Evolutionary conservation across 2,329 filamentous ascomycete genomes (phyloP).

Genomic region (Bimuria novae-zelandiae): DNA sequence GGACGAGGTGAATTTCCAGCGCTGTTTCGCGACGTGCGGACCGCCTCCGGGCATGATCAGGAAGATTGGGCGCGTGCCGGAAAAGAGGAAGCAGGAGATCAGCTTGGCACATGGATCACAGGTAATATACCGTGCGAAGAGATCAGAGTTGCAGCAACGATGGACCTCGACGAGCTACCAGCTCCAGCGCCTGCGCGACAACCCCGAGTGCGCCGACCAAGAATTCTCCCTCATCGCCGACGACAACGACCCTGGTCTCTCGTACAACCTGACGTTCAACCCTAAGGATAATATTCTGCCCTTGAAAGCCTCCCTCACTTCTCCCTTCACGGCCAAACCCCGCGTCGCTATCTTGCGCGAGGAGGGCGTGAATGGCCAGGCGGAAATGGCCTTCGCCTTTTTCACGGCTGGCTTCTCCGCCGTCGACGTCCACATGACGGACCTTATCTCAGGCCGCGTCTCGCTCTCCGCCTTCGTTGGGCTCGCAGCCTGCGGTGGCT

Average conservation of each 20-base stretch:
- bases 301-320: constrained; percentile 64
- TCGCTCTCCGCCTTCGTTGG: constrained; percentile 84
- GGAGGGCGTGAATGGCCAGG: constrained; percentile 92
- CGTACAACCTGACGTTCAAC: constrained; percentile 80
- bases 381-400: constrained; percentile 99
- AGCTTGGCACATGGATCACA: constrained; percentile 73
- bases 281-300: constrained; percentile 78
- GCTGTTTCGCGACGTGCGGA: constrained; percentile 89
- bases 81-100: constrained; percentile 72
- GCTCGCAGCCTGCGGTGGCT: constrained; percentile 92
- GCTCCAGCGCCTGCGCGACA: constrained; percentile 90
- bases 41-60: constrained; percentile 80
- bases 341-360: constrained; percentile 92
- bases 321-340: constrained; percentile 66
- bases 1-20: constrained; percentile 82
- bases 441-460: constrained; percentile 77
- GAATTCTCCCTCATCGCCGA: constrained; percentile 79
- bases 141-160: constrained; percentile 77
- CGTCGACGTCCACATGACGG: constrained; percentile 96
- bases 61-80: constrained; percentile 79
- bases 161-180: constrained; percentile 89
- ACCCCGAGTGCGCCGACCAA: constrained; percentile 80
- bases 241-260: constrained; percentile 77
- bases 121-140: constrained; percentile 70
- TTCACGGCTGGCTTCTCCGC: constrained; percentile 87